These are phyloP conservation scores for Theobroma cacao DNA, from an alignment of 345 rosid species.

Conservation along the genomic window DNA sequence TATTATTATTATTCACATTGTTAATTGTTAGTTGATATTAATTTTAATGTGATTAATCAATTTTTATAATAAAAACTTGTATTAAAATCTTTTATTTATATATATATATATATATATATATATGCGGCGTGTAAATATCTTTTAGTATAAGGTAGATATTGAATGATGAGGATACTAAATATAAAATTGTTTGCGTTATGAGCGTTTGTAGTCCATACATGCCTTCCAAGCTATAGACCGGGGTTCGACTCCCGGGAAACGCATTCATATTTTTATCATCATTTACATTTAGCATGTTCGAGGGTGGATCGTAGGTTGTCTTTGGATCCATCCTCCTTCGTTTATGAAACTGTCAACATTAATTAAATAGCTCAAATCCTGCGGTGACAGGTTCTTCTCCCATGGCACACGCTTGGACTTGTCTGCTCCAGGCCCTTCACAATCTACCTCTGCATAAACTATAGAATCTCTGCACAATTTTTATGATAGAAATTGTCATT, in stretches of 20 bases:
- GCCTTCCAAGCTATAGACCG: slow-evolving; percentile 74
- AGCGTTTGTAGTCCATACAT: slow-evolving; percentile 87
- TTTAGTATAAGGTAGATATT: no score
- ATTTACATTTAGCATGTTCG: no score
- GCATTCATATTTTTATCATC: slow-evolving; percentile 20
- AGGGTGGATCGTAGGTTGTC: no score
- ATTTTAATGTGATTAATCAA: no score
- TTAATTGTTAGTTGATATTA: no score
- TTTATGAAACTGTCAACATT: not conserved
- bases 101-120: no score
- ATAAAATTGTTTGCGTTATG: no score
- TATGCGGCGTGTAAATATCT: no score
- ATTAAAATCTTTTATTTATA: no score
- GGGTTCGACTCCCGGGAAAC: slow-evolving; percentile 77
- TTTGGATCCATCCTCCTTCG: not conserved
- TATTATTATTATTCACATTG: no score
- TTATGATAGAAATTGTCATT: not conserved
- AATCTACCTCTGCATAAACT: not conserved
- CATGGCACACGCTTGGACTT: not conserved
- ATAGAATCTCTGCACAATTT: not conserved
- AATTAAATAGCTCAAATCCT: not conserved
- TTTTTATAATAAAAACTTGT: no score
- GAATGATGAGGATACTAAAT: no score
- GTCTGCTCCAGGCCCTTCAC: not conserved
- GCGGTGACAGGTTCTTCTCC: not conserved